Percentiles rank a stretch among this genome's conserved stretches.
Conservation (phyloP, 2,329 filamentous ascomycete genomes). For the Sarocladium strictum region DNA sequence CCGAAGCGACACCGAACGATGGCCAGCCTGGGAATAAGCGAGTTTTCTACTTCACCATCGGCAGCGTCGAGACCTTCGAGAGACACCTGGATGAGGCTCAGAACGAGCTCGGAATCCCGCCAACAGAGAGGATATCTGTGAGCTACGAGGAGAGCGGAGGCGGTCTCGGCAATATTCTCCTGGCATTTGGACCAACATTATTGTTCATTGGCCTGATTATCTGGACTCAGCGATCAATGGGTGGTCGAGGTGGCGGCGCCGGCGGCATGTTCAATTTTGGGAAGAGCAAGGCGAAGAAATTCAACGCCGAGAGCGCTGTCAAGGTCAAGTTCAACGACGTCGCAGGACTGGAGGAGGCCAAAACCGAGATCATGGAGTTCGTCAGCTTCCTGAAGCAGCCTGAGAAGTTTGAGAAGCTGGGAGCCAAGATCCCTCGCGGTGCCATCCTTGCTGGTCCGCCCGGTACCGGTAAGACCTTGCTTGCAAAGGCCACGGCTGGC, state of each 20-base stretch:
- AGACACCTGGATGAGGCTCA: slow-evolving; percentile 83
- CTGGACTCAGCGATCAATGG: slow-evolving; percentile 72
- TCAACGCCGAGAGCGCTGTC: slow-evolving; percentile 94
- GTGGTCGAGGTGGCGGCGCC: slow-evolving; percentile 59
- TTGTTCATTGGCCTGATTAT: slow-evolving; percentile 78
- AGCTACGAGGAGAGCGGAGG: slow-evolving; percentile 76
- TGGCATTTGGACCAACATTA: slow-evolving; percentile 78
- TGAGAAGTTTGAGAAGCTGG: slow-evolving; percentile 84
- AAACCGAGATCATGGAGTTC: slow-evolving; percentile 98
- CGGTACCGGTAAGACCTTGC: slow-evolving; percentile 94
- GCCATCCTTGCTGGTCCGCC: slow-evolving; percentile 96
- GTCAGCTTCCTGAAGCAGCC: slow-evolving; percentile 95
- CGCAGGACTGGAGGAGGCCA: slow-evolving; percentile 96
- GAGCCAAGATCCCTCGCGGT: slow-evolving; percentile 95
- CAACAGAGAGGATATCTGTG: slow-evolving; percentile 85
- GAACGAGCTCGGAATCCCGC: slow-evolving; percentile 77
- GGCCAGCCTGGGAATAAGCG: slow-evolving; percentile 17
- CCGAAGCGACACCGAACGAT: slow-evolving; percentile 49
- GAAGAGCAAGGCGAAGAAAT: slow-evolving; percentile 91
- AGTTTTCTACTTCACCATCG: slow-evolving; percentile 87
- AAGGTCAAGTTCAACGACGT: slow-evolving; percentile 97
- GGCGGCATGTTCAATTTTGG: slow-evolving; percentile 87
- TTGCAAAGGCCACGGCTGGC: slow-evolving; percentile 95
- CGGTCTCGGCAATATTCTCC: slow-evolving; percentile 65
- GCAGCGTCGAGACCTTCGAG: slow-evolving; percentile 91